phyloP scores from a whole-genome alignment of 1,284 basidiomycete genomes.

The Kalmanozyma brasiliensis region DNA sequence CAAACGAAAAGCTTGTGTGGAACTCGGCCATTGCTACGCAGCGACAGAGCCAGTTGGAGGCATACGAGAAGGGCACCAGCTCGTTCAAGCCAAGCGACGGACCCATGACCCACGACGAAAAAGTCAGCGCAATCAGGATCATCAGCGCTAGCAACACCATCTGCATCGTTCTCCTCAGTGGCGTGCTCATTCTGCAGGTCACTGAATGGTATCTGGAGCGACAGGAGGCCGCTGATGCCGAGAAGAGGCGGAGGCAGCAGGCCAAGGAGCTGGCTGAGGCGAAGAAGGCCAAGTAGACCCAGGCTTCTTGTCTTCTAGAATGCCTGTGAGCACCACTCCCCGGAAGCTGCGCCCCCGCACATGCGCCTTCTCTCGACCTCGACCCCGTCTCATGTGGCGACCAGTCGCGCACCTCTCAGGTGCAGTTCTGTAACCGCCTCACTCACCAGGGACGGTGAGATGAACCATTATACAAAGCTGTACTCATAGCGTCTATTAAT shows the following conservation, averaged over 20 bases:
- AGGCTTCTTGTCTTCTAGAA: no score
- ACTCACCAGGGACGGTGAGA: no score
- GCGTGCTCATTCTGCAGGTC: slow-evolving; percentile 62
- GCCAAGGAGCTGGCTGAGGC: slow-evolving; percentile 27
- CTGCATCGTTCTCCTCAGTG: slow-evolving; percentile 51
- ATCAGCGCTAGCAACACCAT: slow-evolving; percentile 64
- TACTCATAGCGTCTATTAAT: no score
- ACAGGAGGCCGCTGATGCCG: slow-evolving; percentile 40
- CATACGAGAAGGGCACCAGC: slow-evolving; percentile 34
- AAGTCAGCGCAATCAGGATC: slow-evolving; percentile 53
- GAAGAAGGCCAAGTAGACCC: slow-evolving; percentile 37
- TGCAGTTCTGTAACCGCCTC: no score
- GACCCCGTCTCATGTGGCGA: no score
- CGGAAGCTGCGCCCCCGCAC: no score
- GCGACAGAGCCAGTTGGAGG: slow-evolving; percentile 37
- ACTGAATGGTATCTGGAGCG: slow-evolving; percentile 60
- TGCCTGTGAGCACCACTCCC: no score
- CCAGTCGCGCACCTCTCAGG: no score
- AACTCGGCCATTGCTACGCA: slow-evolving; percentile 55
- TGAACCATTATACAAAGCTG: no score
- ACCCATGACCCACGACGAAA: slow-evolving; percentile 53
- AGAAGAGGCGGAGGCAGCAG: slow-evolving; percentile 39
- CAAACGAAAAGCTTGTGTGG: slow-evolving; percentile 49
- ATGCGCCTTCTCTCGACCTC: no score
- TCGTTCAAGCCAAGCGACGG: slow-evolving; percentile 35